Evolutionary conservation across 139 green algal species (phyloP), one percentile per base, ranked within the genome.

Genomic region (Chlorella sp.): DNA sequence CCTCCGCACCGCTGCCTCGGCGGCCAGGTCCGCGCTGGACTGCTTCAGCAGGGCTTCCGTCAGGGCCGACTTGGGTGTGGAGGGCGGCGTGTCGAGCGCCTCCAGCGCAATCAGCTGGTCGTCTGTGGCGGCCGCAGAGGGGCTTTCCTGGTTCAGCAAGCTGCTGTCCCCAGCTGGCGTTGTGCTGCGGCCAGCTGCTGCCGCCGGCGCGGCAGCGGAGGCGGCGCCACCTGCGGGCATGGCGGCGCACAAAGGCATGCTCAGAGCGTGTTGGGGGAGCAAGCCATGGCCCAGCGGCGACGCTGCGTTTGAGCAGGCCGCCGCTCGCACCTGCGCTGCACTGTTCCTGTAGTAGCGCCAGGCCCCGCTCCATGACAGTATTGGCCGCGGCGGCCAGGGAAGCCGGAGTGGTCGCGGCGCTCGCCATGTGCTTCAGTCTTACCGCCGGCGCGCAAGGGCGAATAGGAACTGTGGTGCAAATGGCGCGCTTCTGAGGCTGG

Each of bases 11-110:
- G 76, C 76, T 13, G 76, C 54, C 36, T 70, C 76, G 44, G 76
- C 76, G 4, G 34, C 36, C 54, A 70, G 36, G 34, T 82, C 76
- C 2, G 19, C 73, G 48, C 73, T 80, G n/a, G 30, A 48, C 34
- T 46, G 40, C 54, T 58, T 58, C 54, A 82, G 76, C 76, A 54
- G 36, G 32, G 76, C 76, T 14, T 54, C 51, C 11, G 76, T 70
- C 8, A 82, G 76, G 48, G 76, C 76, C 8, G 46, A 46, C 41
- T 58, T 64, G 3, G 54, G 76, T 32, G 76, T 69, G 54, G 13
- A 34, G 38, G 34, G 13, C 7, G 54, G 24, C 4, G 76, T 40
- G 54, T 24, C 51, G 13, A 60, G 51, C 51, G 14, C 13, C 51
- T 60, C 51, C 51, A 60, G 51, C 51, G 9, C 51, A 24, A 60